Evolutionary conservation across 257 asterid species (phyloP).

Genomic region (Gentiana macrophylla): DNA sequence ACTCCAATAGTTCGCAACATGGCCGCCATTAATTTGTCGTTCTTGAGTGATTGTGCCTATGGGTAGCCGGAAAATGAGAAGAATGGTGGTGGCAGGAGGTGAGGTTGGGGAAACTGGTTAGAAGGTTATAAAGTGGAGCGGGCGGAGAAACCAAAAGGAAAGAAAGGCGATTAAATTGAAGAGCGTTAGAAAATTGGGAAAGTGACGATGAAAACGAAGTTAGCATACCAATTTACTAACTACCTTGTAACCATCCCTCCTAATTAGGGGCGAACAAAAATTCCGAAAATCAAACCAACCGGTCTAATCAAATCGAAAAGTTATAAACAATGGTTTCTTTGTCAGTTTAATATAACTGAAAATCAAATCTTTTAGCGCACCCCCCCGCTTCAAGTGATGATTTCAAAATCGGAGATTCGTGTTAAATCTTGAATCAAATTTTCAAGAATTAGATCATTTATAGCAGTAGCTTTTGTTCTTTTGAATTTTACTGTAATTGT

Average conservation of each 20-base stretch:
- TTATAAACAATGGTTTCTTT: too few species aligned
- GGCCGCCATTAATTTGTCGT: constrained; percentile 29
- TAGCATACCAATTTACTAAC: neutral
- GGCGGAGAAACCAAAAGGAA: constrained; percentile 13
- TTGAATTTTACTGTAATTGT: too few species aligned
- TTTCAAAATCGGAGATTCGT: too few species aligned
- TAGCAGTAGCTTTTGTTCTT: too few species aligned
- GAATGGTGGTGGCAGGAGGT: neutral
- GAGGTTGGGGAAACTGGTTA: neutral
- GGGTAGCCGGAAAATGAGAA: neutral
- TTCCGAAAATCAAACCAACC: too few species aligned
- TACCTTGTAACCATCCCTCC: constrained; percentile 5
- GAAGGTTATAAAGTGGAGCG: neutral
- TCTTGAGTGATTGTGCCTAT: neutral
- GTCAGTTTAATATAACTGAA: too few species aligned
- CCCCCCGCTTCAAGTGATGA: too few species aligned
- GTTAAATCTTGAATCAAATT: too few species aligned
- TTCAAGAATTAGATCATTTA: too few species aligned
- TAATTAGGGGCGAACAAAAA: too few species aligned
- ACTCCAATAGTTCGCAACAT: constrained; percentile 42
- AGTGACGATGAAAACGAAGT: constrained; percentile 17
- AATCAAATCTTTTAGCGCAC: too few species aligned
- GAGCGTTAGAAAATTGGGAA: neutral
- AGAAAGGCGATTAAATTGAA: constrained; percentile 13
- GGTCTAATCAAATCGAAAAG: too few species aligned